A percentile compares a stretch with the other conserved stretches of the same genome.
phyloP scores from a whole-genome alignment of 2,329 filamentous ascomycete species.

The Microsporum audouinii region DNA sequence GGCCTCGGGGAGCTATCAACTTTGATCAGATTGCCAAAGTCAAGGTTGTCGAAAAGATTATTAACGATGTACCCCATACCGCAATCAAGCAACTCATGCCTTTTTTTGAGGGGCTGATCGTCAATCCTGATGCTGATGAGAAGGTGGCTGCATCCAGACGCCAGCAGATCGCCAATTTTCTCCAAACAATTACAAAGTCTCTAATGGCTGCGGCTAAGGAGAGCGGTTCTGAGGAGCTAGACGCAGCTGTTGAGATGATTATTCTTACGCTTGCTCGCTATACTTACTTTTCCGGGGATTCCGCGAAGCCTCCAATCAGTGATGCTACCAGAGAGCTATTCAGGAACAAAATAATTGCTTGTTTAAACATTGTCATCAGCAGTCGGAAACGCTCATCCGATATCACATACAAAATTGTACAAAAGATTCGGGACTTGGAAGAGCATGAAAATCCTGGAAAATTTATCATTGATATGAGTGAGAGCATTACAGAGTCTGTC shows the following conservation, averaged over 20 bases:
- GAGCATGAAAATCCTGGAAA: conserved; percentile 28
- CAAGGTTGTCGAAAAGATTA: conserved; percentile 67
- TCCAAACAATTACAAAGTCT: conserved; percentile 40
- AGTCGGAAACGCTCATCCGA: conserved; percentile 27
- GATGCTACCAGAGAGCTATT: conserved; percentile 41
- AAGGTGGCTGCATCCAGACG: conserved; percentile 37
- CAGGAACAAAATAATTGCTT: conserved; percentile 45
- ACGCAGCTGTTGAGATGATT: conserved; percentile 34
- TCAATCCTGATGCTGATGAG: conserved; percentile 37
- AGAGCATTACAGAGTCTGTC: conserved; percentile 32
- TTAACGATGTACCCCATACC: conserved; percentile 48
- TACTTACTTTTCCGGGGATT: conserved; percentile 37
- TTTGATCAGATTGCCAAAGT: conserved; percentile 80
- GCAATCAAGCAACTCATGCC: conserved; percentile 45
- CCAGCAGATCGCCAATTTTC: conserved; percentile 41
- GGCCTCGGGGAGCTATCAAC: conserved; percentile 57
- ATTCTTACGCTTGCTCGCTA: conserved; percentile 38
- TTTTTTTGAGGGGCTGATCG: conserved; percentile 38
- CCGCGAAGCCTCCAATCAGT: conserved; percentile 33
- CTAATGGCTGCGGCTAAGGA: conserved; percentile 23
- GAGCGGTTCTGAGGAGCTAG: conserved; percentile 25
- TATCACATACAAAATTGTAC: conserved; percentile 32
- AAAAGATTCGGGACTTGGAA: conserved; percentile 30
- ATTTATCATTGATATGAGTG: conserved; percentile 40
- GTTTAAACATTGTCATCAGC: conserved; percentile 41